Conservation (phyloP, 768 basidiomycete species). For the Suillus occidentalis region DNA sequence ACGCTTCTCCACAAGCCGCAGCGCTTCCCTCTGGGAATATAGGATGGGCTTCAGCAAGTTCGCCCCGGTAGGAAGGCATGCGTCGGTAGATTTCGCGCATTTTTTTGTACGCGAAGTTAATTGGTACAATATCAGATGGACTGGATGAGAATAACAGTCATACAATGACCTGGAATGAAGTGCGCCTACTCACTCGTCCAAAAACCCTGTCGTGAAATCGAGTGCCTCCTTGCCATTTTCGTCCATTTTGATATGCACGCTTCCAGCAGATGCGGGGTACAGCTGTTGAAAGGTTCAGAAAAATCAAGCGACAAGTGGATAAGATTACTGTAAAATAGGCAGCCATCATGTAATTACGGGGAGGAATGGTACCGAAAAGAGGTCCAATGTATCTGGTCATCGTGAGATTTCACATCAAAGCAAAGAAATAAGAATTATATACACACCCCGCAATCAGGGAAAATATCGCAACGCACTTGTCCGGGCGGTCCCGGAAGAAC, state of each 20-base stretch:
- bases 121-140: constrained; percentile 15
- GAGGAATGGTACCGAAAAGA: constrained; percentile 9
- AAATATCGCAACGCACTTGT: constrained; percentile 54
- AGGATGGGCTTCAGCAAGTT: constrained; percentile 36
- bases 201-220: constrained; percentile 17
- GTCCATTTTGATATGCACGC: constrained; percentile 18
- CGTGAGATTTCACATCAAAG: neutral
- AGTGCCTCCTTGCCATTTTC: constrained; percentile 11
- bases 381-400: constrained; percentile 26
- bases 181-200: constrained; percentile 5
- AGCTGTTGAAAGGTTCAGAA: neutral
- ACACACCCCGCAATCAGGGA: constrained; percentile 43
- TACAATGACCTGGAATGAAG: neutral
- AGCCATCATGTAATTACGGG: constrained; percentile 29
- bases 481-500: constrained; percentile 49
- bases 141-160: constrained; percentile 10
- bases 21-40: constrained; percentile 28
- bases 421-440: neutral
- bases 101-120: constrained; percentile 22
- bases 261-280: constrained; percentile 18
- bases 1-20: constrained; percentile 11
- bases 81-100: constrained; percentile 23
- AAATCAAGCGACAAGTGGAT: too few species aligned
- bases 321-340: constrained; percentile 33
- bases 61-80: constrained; percentile 37